phyloP scores from a whole-genome alignment of 1,284 basidiomycete genomes.

The Sanghuangporus weigelae region DNA sequence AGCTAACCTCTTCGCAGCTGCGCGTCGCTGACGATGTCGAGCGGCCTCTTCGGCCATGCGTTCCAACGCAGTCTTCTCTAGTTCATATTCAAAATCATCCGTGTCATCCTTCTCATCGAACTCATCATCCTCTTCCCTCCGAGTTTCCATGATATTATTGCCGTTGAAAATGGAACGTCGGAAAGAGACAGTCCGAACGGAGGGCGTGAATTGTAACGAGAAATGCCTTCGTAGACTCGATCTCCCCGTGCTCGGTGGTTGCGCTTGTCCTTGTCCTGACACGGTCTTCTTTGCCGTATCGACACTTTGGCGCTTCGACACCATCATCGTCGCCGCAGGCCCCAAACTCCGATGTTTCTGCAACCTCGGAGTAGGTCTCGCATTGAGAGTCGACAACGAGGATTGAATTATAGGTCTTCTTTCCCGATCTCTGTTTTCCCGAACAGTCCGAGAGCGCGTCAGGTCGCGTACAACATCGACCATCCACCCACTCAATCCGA shows the following conservation, averaged over 20 bases:
- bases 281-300: not conserved
- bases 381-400: not conserved
- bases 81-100: slow-evolving; percentile 34
- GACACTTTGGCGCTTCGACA: slow-evolving; percentile 21
- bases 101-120: slow-evolving; percentile 22
- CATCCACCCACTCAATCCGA: slow-evolving; percentile 65
- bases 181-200: slow-evolving; percentile 25
- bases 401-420: not conserved
- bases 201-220: slow-evolving; percentile 62
- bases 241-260: not conserved
- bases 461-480: slow-evolving; percentile 68
- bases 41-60: slow-evolving; percentile 32
- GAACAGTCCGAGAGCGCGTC: slow-evolving; percentile 29
- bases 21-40: slow-evolving; percentile 22
- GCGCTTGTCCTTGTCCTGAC: not conserved
- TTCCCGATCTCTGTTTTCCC: not conserved
- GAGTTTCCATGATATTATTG: not conserved
- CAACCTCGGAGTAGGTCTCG: not conserved
- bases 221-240: slow-evolving; percentile 31
- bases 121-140: not conserved
- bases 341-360: slow-evolving; percentile 24
- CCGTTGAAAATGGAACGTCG: not conserved
- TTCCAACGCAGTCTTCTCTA: slow-evolving; percentile 38
- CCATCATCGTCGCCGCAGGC: not conserved
- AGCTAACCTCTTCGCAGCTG: slow-evolving; percentile 19